A percentile compares a stretch with the other conserved stretches of the same genome.
phyloP scores from a whole-genome alignment of 805 yeast genomes.

The Torulaspora quercuum region DNA sequence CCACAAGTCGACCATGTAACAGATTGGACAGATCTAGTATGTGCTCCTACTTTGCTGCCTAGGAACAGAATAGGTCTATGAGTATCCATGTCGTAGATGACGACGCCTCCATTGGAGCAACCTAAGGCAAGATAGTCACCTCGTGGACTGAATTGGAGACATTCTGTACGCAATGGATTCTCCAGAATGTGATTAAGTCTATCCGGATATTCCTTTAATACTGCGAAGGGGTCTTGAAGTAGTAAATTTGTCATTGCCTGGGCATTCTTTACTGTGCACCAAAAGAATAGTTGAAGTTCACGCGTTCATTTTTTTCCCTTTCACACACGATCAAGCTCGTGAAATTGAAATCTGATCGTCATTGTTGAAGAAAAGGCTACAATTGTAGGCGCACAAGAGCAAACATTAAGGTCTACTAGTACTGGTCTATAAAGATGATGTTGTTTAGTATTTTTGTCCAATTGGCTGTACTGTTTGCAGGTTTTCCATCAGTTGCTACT shows the following conservation, averaged over 20 bases:
- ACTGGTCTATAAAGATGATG: slow-evolving; percentile 10
- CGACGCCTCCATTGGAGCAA: slow-evolving; percentile 64
- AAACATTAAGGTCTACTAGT: too few species aligned
- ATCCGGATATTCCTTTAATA: slow-evolving; percentile 90
- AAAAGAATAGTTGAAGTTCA: slow-evolving; percentile 1
- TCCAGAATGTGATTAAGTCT: slow-evolving; percentile 63
- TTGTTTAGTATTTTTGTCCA: slow-evolving; percentile 14
- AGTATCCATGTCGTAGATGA: slow-evolving; percentile 72
- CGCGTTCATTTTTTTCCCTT: slow-evolving; percentile 15
- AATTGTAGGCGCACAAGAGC: too few species aligned
- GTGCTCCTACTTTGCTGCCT: slow-evolving; percentile 57
- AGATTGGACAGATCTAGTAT: slow-evolving; percentile 69
- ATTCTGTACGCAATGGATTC: slow-evolving; percentile 62
- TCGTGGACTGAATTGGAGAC: slow-evolving; percentile 60
- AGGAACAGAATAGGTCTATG: slow-evolving; percentile 32
- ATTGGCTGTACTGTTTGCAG: slow-evolving; percentile 20
- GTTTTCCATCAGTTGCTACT: slow-evolving; percentile 29
- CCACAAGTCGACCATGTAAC: slow-evolving; percentile 74
- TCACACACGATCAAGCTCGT: not conserved
- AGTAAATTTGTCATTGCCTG: slow-evolving; percentile 51
- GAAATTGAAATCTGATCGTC: too few species aligned
- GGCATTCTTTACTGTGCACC: not conserved
- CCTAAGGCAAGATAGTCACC: slow-evolving; percentile 91
- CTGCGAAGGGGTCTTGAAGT: slow-evolving; percentile 84
- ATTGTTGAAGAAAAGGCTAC: too few species aligned